Conservation (phyloP, 345 rosid genomes). For the Eutrema japonicum region DNA sequence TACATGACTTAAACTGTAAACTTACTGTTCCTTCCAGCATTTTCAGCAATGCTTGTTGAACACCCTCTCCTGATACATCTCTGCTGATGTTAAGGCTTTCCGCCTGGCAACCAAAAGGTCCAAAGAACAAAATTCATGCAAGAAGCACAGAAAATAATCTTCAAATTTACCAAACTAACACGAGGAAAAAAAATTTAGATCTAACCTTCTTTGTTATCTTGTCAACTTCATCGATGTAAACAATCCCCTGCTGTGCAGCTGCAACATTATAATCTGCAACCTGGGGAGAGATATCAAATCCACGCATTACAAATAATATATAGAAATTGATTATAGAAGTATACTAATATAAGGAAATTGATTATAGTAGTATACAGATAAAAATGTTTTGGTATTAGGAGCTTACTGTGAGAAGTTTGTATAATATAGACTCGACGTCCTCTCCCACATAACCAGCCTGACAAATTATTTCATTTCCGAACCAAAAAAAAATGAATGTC, state of each 20-base stretch:
- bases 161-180: conserved; percentile 25
- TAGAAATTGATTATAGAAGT: not conserved
- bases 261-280: conserved; percentile 95
- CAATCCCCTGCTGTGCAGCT: conserved; percentile 99
- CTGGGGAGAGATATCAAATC: conserved; percentile 47
- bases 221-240: conserved; percentile 98
- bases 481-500: conserved; percentile 35
- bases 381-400: conserved; percentile 3
- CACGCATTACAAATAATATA: not conserved
- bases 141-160: conserved; percentile 9
- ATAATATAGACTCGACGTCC: conserved; percentile 98
- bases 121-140: conserved; percentile 11
- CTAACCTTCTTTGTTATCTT: conserved; percentile 95
- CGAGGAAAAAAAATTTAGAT: not conserved
- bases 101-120: conserved; percentile 58
- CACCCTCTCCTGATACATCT: conserved; percentile 99
- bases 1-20: conserved; percentile 31
- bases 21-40: conserved; percentile 99
- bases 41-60: conserved; percentile 94
- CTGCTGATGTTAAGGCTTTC: conserved; percentile 97
- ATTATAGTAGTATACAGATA: not conserved
- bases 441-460: conserved; percentile 99
- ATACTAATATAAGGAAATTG: not conserved
- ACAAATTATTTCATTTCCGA: conserved; percentile 40
- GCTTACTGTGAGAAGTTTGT: conserved; percentile 88